Conservation (phyloP, 106 monocot genomes). For the Allium fistulosum region DNA sequence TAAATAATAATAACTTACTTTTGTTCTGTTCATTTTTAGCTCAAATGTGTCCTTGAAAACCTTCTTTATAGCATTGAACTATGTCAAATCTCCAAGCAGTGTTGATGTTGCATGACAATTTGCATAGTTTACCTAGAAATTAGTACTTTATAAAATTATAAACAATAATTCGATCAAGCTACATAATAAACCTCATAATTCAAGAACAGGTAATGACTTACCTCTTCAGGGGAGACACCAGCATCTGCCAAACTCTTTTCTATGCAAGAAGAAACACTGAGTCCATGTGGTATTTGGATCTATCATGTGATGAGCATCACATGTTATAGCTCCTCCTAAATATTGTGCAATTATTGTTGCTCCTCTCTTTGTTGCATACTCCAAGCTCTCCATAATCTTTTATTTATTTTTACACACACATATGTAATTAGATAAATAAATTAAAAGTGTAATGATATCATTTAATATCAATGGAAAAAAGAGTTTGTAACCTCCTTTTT, state of each 20-base stretch:
- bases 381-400: slow-evolving; percentile 59
- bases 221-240: slow-evolving; percentile 46
- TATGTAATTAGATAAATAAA: no score
- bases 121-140: slow-evolving; percentile 40
- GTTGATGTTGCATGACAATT: slow-evolving; percentile 62
- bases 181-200: no score
- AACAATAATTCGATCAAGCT: no score
- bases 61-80: slow-evolving; percentile 48
- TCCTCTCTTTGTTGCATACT: slow-evolving; percentile 48
- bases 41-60: slow-evolving; percentile 38
- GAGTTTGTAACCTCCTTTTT: no score
- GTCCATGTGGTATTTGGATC: slow-evolving; percentile 40
- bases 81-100: slow-evolving; percentile 39
- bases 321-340: slow-evolving; percentile 54
- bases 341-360: slow-evolving; percentile 47
- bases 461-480: no score
- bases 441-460: no score
- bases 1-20: slow-evolving; percentile 10
- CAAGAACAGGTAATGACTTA: not conserved
- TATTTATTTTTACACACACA: not conserved
- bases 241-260: slow-evolving; percentile 41
- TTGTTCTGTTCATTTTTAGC: slow-evolving; percentile 55
- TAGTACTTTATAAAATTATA: no score
- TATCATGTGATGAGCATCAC: slow-evolving; percentile 68
- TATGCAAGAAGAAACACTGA: slow-evolving; percentile 54